Base-by-base conservation (phyloP, 371 early-diverging fungal genomes). In the Mortierella sp. region DNA sequence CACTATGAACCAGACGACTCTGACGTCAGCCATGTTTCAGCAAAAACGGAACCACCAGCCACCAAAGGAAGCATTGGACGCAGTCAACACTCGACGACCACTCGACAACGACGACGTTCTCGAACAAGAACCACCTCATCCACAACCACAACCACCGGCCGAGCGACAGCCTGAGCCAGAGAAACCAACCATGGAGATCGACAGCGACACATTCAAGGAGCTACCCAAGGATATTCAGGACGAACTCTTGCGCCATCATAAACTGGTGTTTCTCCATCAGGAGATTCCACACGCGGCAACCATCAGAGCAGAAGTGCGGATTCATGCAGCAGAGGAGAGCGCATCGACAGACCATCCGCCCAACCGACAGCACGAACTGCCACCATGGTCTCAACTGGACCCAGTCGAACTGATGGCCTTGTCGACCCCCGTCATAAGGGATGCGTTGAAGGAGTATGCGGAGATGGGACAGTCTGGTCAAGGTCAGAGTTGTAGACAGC, bases 361-460 rank as follows among this genome's bases (percentile, higher is more conserved):
- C 0, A n/a, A 29, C 19, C 41, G 13, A 14, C 37, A 64, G 24
- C 4, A 78, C 22, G 22, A 78, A 1, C 61, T 92, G n/a, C 89
- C 88, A 0, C 87, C 90, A 1, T 89, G 91, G 91, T 90, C 90
- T 5, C 90, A 89, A 48, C 52, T 90, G 2, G 89, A 90, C 68
- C 91, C 89, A 4, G 50, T 41, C 0, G 82, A 84, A 1, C 77
- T 91, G 4, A 66, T 87, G 14, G 87, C 88, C 3, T 70, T 90
- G 58, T 89, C 90, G 4, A 80, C 85, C 0, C 66, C 79, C 0
- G 83, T 80, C 77, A 85, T 87, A 9, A 77, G 86, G 43, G 83
- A 87, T 53, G 73, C 90, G 0, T 58, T 90, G 34, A 65, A 80
- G n/a, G 77, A 66, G 19, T 90, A 91, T 58, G 85, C 85, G 8